A percentile compares a stretch with the other conserved stretches of the same genome.
phyloP scores from a whole-genome alignment of 495 filamentous ascomycete genomes.

The Hyaloscypha hepaticicola region DNA sequence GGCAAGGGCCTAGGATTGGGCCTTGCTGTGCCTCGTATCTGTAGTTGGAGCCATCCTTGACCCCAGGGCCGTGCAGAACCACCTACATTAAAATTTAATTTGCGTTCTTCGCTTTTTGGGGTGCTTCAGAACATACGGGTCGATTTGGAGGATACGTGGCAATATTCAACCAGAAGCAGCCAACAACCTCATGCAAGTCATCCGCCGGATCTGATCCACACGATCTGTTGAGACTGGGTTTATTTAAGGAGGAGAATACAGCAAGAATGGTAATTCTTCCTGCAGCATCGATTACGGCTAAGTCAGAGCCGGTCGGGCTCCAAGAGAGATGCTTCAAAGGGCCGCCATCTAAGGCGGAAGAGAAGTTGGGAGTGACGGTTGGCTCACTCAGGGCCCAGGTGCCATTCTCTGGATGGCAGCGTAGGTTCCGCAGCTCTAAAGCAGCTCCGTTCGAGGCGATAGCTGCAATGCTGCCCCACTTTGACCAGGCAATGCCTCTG shows the following conservation, averaged over 20 bases:
- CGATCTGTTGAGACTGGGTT: constrained; percentile 52
- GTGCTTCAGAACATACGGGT: constrained; percentile 40
- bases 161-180: constrained; percentile 78
- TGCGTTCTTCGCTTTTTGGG: not conserved
- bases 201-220: constrained; percentile 62
- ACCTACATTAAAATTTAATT: constrained; percentile 16
- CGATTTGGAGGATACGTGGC: constrained; percentile 39
- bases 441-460: constrained; percentile 68
- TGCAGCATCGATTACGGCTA: constrained; percentile 72
- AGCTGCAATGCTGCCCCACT: constrained; percentile 80
- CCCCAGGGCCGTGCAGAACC: constrained; percentile 43
- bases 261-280: constrained; percentile 71
- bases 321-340: constrained; percentile 75
- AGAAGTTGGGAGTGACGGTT: constrained; percentile 40
- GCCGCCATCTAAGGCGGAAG: constrained; percentile 49
- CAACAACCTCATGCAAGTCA: constrained; percentile 74
- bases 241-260: constrained; percentile 63
- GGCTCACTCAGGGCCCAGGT: constrained; percentile 74
- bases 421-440: constrained; percentile 70
- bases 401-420: constrained; percentile 66
- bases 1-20: constrained; percentile 62
- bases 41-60: constrained; percentile 44
- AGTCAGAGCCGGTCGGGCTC: constrained; percentile 68
- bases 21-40: constrained; percentile 46
- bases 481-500: constrained; percentile 88